Percentiles rank a stretch among this genome's conserved stretches.
Evolutionary conservation across 345 rosid genomes (phyloP).

Genomic region (Conringia planisiliqua): DNA sequence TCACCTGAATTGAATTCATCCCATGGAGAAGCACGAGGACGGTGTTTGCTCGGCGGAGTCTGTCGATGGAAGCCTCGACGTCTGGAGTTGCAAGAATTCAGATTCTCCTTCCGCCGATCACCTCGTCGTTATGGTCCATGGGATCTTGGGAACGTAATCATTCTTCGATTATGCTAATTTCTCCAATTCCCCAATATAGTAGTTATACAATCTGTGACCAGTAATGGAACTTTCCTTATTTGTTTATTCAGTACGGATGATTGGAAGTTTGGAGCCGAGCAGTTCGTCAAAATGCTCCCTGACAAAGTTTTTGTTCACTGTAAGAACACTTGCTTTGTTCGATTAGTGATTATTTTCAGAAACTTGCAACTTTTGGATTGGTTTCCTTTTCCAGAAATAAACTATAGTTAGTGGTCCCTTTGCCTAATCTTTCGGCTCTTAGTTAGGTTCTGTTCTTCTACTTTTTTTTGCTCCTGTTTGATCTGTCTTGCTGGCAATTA

Average conservation of each 20-base stretch:
- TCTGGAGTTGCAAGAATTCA: constrained; percentile 64
- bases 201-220: background rate
- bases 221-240: background rate
- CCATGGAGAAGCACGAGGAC: constrained; percentile 34
- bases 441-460: background rate
- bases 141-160: constrained; percentile 58
- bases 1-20: background rate
- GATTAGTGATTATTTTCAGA: background rate
- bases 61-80: constrained; percentile 60
- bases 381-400: background rate
- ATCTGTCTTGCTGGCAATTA: background rate
- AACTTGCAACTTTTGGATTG: background rate
- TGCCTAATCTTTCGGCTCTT: background rate
- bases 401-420: background rate
- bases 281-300: constrained; percentile 68
- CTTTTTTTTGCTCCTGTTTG: background rate
- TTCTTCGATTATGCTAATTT: background rate
- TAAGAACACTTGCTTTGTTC: constrained; percentile 34
- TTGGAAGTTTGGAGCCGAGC: constrained; percentile 95
- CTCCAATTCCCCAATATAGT: background rate
- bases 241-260: constrained; percentile 58
- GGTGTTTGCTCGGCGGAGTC: constrained; percentile 69
- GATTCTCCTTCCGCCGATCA: constrained; percentile 78
- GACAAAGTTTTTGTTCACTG: constrained; percentile 88
- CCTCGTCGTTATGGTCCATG: constrained; percentile 95